Evolutionary conservation across 768 basidiomycete genomes (phyloP).

Genomic region (Tephrocybe sp.): DNA sequence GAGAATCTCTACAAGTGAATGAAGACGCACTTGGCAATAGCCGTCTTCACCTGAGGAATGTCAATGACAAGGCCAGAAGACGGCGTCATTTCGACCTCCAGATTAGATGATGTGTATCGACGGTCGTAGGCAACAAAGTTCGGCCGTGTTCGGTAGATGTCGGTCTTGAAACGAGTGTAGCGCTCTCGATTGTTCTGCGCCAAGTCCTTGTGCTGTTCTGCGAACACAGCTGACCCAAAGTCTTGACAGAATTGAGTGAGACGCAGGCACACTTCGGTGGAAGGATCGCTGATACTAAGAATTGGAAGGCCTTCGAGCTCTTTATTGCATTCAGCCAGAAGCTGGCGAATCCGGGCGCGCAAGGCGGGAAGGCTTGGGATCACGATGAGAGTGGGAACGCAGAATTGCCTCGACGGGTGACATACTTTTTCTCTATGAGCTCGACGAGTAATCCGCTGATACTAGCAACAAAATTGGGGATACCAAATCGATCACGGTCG

Average conservation of each 20-base stretch:
- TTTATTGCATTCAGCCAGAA: slow-evolving; percentile 33
- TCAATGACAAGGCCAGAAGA: not conserved
- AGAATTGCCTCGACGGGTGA: not conserved
- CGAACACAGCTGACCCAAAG: slow-evolving; percentile 31
- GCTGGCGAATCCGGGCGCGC: slow-evolving; percentile 33
- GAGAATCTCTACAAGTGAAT: not conserved
- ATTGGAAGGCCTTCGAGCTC: slow-evolving; percentile 42
- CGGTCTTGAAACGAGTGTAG: slow-evolving; percentile 32
- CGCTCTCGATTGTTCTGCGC: slow-evolving; percentile 32
- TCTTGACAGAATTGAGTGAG: slow-evolving; percentile 46
- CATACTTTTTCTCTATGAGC: slow-evolving; percentile 56
- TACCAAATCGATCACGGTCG: slow-evolving; percentile 52
- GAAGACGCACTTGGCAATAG: not conserved
- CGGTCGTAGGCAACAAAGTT: no score
- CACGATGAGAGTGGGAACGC: not conserved
- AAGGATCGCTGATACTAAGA: slow-evolving; percentile 35
- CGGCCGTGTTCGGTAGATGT: slow-evolving; percentile 38
- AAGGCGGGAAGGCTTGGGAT: slow-evolving; percentile 39
- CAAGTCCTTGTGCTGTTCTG: slow-evolving; percentile 31
- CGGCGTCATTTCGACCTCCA: not conserved
- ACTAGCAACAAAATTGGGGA: slow-evolving; percentile 49
- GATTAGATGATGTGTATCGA: no score
- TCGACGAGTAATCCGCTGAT: slow-evolving; percentile 52
- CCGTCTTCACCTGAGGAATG: not conserved
- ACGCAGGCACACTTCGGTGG: slow-evolving; percentile 43